Percentiles rank a stretch among this genome's conserved stretches.
Conservation (phyloP, 1,284 basidiomycete species). For the Mycena citricolor region DNA sequence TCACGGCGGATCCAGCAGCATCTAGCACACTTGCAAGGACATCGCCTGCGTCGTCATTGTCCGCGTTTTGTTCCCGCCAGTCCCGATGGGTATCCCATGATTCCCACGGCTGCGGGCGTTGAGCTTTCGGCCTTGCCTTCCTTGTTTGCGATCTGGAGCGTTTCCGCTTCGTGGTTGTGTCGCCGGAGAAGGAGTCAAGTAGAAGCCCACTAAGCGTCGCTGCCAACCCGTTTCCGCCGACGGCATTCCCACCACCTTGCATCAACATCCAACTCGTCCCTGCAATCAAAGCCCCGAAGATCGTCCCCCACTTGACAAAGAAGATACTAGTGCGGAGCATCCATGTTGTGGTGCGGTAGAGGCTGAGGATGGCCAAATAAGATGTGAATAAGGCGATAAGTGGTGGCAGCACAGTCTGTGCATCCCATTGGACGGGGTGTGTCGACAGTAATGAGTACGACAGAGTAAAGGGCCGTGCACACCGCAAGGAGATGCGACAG, state of each 20-base stretch:
- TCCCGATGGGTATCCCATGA: conserved; percentile 59
- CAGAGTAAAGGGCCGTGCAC: conserved; percentile 45
- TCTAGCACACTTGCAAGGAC: conserved; percentile 46
- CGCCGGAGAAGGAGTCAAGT: conserved; percentile 39
- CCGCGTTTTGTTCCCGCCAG: conserved; percentile 54
- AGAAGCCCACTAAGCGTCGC: conserved; percentile 43
- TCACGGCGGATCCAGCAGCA: conserved; percentile 36
- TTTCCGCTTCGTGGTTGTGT: conserved; percentile 24
- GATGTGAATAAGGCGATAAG: conserved; percentile 68
- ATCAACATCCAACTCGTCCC: conserved; percentile 48
- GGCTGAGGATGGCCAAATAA: conserved; percentile 69
- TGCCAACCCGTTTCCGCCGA: conserved; percentile 37
- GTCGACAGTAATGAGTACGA: conserved; percentile 50
- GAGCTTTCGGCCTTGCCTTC: too few relatives aligned
- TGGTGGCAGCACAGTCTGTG: conserved; percentile 67
- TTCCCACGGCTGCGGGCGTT: conserved; percentile 67
- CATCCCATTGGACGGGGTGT: conserved; percentile 60
- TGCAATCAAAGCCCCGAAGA: conserved; percentile 53
- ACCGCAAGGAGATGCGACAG: conserved; percentile 55
- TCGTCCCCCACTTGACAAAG: conserved; percentile 72
- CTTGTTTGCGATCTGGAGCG: conserved; percentile 26
- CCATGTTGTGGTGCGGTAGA: conserved; percentile 76
- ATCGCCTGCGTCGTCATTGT: conserved; percentile 25
- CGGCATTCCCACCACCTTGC: conserved; percentile 38
- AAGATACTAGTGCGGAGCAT: conserved; percentile 63